These are phyloP conservation scores for Diaporthe sp. DNA, from an alignment of 2,329 filamentous ascomycete genomes.

Conservation along the genomic window DNA sequence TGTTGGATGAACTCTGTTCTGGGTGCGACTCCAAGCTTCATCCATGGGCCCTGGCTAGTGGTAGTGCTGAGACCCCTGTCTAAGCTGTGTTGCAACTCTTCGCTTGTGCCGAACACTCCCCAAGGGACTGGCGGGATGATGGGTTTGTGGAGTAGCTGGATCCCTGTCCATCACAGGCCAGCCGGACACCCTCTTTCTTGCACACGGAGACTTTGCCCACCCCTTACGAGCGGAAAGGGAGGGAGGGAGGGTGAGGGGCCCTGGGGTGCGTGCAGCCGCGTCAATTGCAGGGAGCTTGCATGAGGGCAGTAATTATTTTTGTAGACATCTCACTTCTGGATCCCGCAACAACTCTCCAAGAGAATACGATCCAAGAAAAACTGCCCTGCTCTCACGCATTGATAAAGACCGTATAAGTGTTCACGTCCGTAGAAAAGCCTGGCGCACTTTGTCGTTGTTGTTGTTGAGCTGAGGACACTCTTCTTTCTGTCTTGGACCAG, in stretches of 20 bases:
- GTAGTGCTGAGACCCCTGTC: constrained; percentile 15
- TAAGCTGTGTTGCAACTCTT: neutral
- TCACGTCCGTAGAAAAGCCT: neutral
- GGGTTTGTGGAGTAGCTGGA: constrained; percentile 8
- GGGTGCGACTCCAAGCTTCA: constrained; percentile 9
- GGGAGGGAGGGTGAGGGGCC: neutral
- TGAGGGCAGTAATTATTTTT: neutral
- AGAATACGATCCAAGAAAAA: neutral
- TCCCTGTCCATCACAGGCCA: constrained; percentile 22
- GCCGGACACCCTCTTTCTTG: neutral
- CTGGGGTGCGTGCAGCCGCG: neutral
- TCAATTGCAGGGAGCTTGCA: constrained; percentile 21
- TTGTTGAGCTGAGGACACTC: neutral
- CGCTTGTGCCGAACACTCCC: neutral
- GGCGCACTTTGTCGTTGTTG: neutral
- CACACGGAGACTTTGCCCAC: neutral
- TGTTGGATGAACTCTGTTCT: constrained; percentile 23
- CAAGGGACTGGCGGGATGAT: neutral
- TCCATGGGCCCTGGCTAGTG: neutral
- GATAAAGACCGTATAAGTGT: neutral
- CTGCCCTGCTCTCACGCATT: neutral
- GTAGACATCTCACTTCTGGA: neutral
- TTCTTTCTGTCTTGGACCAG: neutral
- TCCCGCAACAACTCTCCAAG: neutral
- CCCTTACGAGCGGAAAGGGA: neutral